Percentiles rank a stretch among this genome's conserved stretches.
These are phyloP conservation scores for Anethum foeniculum DNA, from an alignment of 140 eudicot genomes.

Conservation along the genomic window DNA sequence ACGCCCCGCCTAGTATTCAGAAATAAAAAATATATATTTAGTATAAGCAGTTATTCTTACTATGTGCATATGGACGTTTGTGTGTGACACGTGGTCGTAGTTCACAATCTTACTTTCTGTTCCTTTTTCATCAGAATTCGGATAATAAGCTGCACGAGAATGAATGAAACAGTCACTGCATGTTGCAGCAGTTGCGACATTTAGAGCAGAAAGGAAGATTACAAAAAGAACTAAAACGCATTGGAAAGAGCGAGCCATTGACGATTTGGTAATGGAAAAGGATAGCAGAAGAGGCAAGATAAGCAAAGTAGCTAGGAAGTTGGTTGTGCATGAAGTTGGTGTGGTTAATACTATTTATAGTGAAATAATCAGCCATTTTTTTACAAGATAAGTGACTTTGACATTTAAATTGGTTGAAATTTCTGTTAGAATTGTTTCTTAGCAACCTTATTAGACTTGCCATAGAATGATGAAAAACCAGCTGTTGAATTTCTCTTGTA, in stretches of 20 bases:
- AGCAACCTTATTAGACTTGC: constrained; percentile 19
- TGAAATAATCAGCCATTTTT: constrained; percentile 8
- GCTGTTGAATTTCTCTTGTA: constrained; percentile 17
- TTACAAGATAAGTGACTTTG: constrained; percentile 21
- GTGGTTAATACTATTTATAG: constrained; percentile 39
- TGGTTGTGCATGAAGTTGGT: constrained; percentile 35
- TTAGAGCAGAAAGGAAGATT: constrained; percentile 27
- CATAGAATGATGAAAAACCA: constrained; percentile 8
- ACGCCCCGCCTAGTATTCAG: constrained; percentile 50
- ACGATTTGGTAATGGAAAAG: not conserved
- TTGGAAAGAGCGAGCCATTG: constrained; percentile 34
- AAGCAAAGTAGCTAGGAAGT: constrained; percentile 19
- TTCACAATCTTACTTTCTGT: constrained; percentile 52
- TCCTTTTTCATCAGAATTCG: constrained; percentile 66
- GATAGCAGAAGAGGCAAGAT: constrained; percentile 9
- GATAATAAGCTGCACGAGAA: constrained; percentile 71
- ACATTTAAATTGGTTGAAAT: constrained; percentile 18
- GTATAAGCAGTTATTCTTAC: not conserved
- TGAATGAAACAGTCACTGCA: constrained; percentile 47
- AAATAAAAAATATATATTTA: too few species aligned
- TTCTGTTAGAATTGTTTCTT: constrained; percentile 15
- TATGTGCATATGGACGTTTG: not conserved
- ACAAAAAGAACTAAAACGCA: constrained; percentile 24
- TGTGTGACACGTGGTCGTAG: not conserved
- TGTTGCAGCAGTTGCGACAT: constrained; percentile 20